Evolutionary conservation across 2,329 filamentous ascomycete genomes (phyloP).

Genomic region (Sporothrix brunneoviolacea): DNA sequence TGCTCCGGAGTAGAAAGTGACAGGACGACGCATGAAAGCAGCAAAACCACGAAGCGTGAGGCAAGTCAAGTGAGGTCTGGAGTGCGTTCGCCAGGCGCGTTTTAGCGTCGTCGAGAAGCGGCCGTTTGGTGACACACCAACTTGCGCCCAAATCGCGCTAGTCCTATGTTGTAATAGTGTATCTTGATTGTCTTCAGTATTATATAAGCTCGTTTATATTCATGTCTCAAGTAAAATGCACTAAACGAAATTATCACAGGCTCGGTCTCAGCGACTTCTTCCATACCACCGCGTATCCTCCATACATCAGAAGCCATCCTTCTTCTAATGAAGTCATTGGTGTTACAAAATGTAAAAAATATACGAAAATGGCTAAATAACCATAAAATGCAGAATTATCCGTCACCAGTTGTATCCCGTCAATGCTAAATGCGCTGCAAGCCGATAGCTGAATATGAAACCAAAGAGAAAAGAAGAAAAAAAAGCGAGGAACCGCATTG

Average conservation of each 20-base stretch:
- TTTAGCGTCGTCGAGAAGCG: constrained; percentile 9
- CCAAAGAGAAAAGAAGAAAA: not conserved
- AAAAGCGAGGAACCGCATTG: not conserved
- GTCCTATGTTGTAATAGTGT: not conserved
- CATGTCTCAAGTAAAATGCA: not conserved
- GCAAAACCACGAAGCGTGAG: too few species aligned
- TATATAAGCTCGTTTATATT: not conserved
- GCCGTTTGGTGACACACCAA: constrained; percentile 6
- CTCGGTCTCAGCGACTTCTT: too few species aligned
- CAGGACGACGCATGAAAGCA: too few species aligned
- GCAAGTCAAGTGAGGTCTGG: not conserved
- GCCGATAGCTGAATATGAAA: not conserved
- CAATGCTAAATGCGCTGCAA: too few species aligned
- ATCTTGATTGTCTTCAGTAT: not conserved
- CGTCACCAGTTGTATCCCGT: too few species aligned
- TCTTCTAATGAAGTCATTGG: too few species aligned
- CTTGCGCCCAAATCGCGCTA: constrained; percentile 10
- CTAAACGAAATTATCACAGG: not conserved
- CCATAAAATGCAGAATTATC: too few species aligned
- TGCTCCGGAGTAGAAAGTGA: too few species aligned
- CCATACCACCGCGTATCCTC: too few species aligned
- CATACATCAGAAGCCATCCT: too few species aligned
- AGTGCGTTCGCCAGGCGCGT: constrained; percentile 6
- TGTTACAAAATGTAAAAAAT: too few species aligned
- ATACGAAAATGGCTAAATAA: too few species aligned